Evolutionary conservation across 441 rosid species (phyloP).

Genomic region (Isatis lusitanica): DNA sequence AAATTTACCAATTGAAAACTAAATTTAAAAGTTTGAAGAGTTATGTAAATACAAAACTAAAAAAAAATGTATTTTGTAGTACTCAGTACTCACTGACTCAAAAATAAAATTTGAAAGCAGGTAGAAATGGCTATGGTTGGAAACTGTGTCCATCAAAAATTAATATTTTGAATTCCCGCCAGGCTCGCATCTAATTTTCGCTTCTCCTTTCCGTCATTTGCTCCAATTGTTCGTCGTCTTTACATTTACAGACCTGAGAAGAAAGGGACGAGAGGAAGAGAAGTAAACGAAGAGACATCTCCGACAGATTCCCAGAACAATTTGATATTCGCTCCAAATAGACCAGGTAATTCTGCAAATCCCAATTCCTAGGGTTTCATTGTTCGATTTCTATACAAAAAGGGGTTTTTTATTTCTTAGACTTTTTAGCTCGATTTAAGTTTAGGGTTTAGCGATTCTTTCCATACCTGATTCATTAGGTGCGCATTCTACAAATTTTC

Average conservation of each 20-base stretch:
- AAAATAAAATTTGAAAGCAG: no score
- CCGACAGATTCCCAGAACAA: background rate
- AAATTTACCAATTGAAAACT: no score
- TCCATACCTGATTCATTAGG: background rate
- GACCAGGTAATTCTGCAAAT: slow-evolving; percentile 3
- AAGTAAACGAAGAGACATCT: background rate
- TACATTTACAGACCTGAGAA: background rate
- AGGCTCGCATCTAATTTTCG: background rate
- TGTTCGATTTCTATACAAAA: background rate
- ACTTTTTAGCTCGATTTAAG: background rate
- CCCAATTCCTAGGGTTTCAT: slow-evolving; percentile 14
- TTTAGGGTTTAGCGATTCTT: background rate
- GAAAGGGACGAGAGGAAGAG: background rate
- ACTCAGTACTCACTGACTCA: no score
- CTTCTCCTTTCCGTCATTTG: background rate
- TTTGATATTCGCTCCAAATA: no score
- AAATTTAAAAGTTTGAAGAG: no score
- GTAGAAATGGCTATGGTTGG: no score
- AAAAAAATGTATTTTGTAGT: no score
- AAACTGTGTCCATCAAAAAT: no score
- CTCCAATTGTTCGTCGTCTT: background rate
- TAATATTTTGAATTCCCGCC: slow-evolving; percentile 19
- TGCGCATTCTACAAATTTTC: background rate
- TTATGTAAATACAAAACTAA: no score
- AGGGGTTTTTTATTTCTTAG: background rate